Conservation (phyloP, 2,329 filamentous ascomycete species). For the Ophiostoma montium region DNA sequence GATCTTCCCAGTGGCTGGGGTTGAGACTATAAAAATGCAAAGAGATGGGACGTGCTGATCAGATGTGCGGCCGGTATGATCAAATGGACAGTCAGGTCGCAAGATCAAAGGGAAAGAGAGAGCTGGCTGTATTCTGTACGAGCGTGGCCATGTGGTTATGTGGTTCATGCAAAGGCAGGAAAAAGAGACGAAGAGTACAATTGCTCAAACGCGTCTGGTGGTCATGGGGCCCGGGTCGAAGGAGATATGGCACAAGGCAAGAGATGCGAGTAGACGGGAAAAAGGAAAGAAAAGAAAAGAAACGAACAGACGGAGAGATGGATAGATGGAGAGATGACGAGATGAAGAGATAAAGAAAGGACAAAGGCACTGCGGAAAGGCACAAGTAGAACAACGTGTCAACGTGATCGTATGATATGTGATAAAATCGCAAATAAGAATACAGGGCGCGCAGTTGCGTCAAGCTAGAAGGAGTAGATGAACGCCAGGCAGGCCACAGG, state of each 20-base stretch:
- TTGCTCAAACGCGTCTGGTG: neutral
- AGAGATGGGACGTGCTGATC: neutral
- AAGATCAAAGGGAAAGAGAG: neutral
- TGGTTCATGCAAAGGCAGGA: neutral
- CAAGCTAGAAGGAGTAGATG: neutral
- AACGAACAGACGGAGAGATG: neutral
- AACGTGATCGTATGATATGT: neutral
- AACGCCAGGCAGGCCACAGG: too few relatives aligned
- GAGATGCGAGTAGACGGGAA: neutral
- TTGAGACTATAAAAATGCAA: neutral
- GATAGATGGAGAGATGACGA: neutral
- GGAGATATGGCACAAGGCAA: neutral
- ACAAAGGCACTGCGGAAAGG: neutral
- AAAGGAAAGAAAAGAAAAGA: neutral
- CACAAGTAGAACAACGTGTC: slow-evolving; percentile 1
- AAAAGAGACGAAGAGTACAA: neutral
- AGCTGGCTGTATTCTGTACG: neutral
- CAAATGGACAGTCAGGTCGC: neutral
- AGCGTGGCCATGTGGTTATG: neutral
- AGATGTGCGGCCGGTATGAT: neutral
- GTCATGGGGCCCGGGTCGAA: neutral
- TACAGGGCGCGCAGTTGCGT: neutral
- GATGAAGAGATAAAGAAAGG: neutral
- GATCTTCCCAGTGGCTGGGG: neutral
- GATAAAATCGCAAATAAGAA: neutral